phyloP scores from a whole-genome alignment of 129 eudicot genomes.

The Arctium minus region DNA sequence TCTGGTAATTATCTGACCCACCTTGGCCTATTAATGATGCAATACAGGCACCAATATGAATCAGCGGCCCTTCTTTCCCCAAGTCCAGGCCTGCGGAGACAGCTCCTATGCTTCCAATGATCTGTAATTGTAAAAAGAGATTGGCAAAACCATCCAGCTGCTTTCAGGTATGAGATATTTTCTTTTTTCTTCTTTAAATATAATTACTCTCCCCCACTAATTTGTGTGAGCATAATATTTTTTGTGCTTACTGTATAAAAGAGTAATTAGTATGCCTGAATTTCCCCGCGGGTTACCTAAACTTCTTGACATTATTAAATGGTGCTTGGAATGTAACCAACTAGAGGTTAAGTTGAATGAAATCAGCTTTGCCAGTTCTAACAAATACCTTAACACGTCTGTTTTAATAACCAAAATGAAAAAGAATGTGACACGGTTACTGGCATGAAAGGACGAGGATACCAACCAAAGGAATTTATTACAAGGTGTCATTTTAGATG shows the following conservation, averaged over 20 bases:
- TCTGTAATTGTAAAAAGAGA: conserved; percentile 41
- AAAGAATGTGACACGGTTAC: neutral
- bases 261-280: neutral
- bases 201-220: neutral
- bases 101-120: conserved; percentile 88
- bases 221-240: neutral
- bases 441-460: neutral
- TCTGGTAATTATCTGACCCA: conserved; percentile 65
- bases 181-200: neutral
- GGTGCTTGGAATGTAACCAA: neutral
- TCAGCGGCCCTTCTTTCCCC: conserved; percentile 97
- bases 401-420: neutral
- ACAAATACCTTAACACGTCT: neutral
- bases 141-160: conserved; percentile 13
- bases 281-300: neutral
- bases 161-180: conserved; percentile 1
- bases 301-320: neutral
- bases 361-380: neutral
- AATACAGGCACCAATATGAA: conserved; percentile 82
- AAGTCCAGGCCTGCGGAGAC: conserved; percentile 88
- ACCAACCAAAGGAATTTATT: no score
- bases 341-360: neutral
- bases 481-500: neutral
- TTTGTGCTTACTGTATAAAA: neutral
- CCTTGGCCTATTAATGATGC: conserved; percentile 93